Evolutionary conservation across 768 basidiomycete species (phyloP).

Genomic region (Tricholoma sp.): DNA sequence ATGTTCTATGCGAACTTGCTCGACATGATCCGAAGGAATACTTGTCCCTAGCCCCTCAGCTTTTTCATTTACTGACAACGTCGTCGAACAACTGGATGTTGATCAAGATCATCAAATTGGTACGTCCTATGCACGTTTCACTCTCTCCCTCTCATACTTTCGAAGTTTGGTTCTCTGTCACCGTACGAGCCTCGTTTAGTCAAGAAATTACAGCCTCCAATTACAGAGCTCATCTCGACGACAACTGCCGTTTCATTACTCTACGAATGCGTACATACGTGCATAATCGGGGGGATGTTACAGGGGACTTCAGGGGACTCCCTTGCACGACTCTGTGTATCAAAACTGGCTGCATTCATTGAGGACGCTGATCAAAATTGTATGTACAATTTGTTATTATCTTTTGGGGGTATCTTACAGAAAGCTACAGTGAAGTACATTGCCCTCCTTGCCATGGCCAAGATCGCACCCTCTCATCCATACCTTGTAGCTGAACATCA

Average conservation of each 20-base stretch:
- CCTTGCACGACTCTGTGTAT: conserved; percentile 84
- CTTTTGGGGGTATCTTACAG: conserved; percentile 4
- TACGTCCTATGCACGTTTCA: conserved; percentile 22
- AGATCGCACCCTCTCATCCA: conserved; percentile 91
- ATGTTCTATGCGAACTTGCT: conserved; percentile 90
- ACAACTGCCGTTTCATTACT: conserved; percentile 93
- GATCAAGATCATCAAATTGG: conserved; percentile 97
- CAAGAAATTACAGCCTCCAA: conserved; percentile 89
- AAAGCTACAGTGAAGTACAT: conserved; percentile 87
- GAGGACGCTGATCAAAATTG: conserved; percentile 94
- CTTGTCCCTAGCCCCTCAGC: conserved; percentile 81
- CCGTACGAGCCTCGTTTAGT: conserved; percentile 92
- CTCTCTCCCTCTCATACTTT: conserved; percentile 4
- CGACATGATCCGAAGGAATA: conserved; percentile 76
- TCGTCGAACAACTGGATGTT: conserved; percentile 99
- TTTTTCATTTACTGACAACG: conserved; percentile 90
- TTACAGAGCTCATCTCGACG: conserved; percentile 92
- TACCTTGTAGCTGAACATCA: conserved; percentile 89
- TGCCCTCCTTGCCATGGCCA: conserved; percentile 88
- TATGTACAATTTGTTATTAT: conserved; percentile 36
- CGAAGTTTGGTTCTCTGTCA: conserved; percentile 86
- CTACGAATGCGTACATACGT: conserved; percentile 98
- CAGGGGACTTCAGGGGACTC: conserved; percentile 70
- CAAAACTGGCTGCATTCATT: conserved; percentile 89
- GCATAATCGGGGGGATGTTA: conserved; percentile 96